Evolutionary conservation across 1,284 basidiomycete species (phyloP), one percentile per base, ranked within the genome.

Genomic region (Ganoderma lingzhi): DNA sequence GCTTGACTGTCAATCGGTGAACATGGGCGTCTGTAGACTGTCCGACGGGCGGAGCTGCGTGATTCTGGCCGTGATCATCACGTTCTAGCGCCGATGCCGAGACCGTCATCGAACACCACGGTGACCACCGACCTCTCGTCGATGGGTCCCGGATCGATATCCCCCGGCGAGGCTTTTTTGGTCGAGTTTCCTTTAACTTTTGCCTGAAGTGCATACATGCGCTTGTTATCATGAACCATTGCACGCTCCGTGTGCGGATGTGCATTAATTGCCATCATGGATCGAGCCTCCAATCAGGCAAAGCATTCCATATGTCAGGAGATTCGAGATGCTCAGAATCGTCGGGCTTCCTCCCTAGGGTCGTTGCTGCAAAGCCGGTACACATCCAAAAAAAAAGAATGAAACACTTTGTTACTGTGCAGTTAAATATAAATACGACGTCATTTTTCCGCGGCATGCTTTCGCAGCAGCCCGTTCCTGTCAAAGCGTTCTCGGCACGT

Each of bases 81-180:
- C 37, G 65, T 15, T 39, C 37, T 63, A n/a, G 62, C 39, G 39
- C 48, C 48, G 39, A 56, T 30, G 62, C 44, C 62, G 55, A 48
- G 62, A 55, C 9, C 48, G 48, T 23, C 48, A 23, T 32, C 23
- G 28, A 55, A 55, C 53, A 55, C 53, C 28, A 23, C 23, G 23
- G 23, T 23, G 23, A 23, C 23, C 23, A 23, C 23, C 45, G 41
- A 10, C 41, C n/a, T 45, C 19, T 45, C 44, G 44, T 45, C 44
- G 17, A 19, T 14, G 23, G 23, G 6, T 37, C 37, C 37, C 37
- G 6, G 37, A 6, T 9, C 37, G 37, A 9, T 23, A 37, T 37
- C 37, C 51, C 51, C 28, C 51, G 28, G 32, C 53, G 28, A 23
- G 23, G 23, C 28, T 14, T 28, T 30, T 12, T 28, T 12, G 28